Evolutionary conservation across 78 protist genomes (phyloP).

Genomic region (Dictyostelium intermedium): DNA sequence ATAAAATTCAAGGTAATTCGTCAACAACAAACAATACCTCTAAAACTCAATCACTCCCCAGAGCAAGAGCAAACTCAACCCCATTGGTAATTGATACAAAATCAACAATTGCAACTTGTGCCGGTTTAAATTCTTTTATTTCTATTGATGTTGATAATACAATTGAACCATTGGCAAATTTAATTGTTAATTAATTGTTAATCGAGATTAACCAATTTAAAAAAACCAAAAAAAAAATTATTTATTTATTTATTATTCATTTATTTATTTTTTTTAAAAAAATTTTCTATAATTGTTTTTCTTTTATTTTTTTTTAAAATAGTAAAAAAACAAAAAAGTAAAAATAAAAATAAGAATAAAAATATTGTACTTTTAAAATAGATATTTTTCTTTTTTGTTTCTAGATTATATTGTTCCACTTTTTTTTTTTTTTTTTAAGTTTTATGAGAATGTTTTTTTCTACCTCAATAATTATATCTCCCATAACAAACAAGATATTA

Average conservation of each 20-base stretch:
- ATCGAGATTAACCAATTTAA: no score
- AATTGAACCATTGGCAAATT: slow-evolving; percentile 49
- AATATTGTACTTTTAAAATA: not conserved
- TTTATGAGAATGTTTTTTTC: no score
- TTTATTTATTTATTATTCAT: not conserved
- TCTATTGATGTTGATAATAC: slow-evolving; percentile 17
- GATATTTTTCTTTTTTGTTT: no score
- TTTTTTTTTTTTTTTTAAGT: no score
- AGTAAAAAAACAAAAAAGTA: no score
- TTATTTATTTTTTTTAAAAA: not conserved
- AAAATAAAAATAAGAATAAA: not conserved
- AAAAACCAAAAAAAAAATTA: not conserved
- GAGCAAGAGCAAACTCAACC: not conserved
- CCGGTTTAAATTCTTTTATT: slow-evolving; percentile 60
- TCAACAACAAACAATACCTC: not conserved
- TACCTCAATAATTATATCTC: no score
- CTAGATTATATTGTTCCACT: no score
- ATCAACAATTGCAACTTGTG: slow-evolving; percentile 53
- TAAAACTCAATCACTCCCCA: not conserved
- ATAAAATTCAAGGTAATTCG: not conserved
- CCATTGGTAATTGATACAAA: slow-evolving; percentile 33
- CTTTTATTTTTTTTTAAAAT: not conserved
- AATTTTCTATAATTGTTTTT: not conserved
- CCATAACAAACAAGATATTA: no score
- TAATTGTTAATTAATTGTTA: slow-evolving; percentile 33